These are phyloP conservation scores for Haplographium delicatum DNA, from an alignment of 495 filamentous ascomycete species.

Conservation along the genomic window DNA sequence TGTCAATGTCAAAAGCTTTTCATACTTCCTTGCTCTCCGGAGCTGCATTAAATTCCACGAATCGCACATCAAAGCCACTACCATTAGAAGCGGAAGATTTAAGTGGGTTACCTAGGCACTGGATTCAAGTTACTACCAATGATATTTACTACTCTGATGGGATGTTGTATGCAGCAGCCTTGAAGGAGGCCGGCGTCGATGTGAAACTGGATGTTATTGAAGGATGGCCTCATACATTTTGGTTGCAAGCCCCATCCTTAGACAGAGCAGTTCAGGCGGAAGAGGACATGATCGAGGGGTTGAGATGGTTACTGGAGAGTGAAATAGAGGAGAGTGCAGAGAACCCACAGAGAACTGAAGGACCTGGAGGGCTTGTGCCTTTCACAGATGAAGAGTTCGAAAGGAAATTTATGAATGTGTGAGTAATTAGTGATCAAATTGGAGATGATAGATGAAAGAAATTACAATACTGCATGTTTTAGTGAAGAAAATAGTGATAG, in stretches of 20 bases:
- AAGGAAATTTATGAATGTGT: background rate
- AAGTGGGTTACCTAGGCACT: slow-evolving; percentile 24
- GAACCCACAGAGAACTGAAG: background rate
- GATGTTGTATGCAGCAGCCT: slow-evolving; percentile 29
- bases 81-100: slow-evolving; percentile 26
- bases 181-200: slow-evolving; percentile 26
- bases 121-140: slow-evolving; percentile 32
- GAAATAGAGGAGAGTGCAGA: background rate
- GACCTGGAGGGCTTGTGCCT: background rate
- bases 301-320: slow-evolving; percentile 30
- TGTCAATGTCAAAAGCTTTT: slow-evolving; percentile 22
- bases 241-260: slow-evolving; percentile 29
- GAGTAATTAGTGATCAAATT: too few relatives aligned
- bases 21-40: slow-evolving; percentile 21
- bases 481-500: too few relatives aligned
- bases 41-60: slow-evolving; percentile 12
- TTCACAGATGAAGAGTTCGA: slow-evolving; percentile 2
- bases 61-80: slow-evolving; percentile 23
- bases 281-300: slow-evolving; percentile 38
- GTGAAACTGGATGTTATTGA: slow-evolving; percentile 26
- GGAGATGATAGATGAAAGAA: too few relatives aligned
- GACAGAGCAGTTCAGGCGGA: slow-evolving; percentile 26
- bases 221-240: slow-evolving; percentile 35
- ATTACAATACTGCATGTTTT: too few relatives aligned
- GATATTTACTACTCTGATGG: slow-evolving; percentile 33